Percentiles rank a stretch among this genome's conserved stretches.
These are phyloP conservation scores for Aspergillus sp. DNA, from an alignment of 2,329 filamentous ascomycete species.

Conservation along the genomic window DNA sequence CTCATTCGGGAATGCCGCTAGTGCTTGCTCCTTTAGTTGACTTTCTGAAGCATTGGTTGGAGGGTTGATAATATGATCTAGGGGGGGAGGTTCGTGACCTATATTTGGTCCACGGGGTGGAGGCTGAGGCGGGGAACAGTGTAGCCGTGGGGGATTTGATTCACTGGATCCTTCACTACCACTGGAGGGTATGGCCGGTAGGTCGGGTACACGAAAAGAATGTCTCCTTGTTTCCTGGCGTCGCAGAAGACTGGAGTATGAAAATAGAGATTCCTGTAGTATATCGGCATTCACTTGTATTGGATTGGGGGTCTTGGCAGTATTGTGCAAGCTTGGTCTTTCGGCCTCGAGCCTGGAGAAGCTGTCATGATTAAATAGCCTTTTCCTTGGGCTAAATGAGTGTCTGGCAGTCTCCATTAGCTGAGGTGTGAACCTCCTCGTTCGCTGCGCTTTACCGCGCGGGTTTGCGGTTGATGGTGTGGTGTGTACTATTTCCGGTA, in stretches of 20 bases:
- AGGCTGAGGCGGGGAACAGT: slow-evolving; percentile 32
- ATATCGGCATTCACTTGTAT: neutral
- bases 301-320: slow-evolving; percentile 3
- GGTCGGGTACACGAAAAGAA: slow-evolving; percentile 61
- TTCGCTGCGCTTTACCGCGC: neutral
- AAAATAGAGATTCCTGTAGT: slow-evolving; percentile 43
- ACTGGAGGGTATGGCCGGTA: slow-evolving; percentile 63
- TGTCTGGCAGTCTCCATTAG: slow-evolving; percentile 34
- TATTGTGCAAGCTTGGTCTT: neutral
- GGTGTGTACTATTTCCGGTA: neutral
- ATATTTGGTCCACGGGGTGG: slow-evolving; percentile 37
- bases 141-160: slow-evolving; percentile 47
- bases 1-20: slow-evolving; percentile 52
- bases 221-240: slow-evolving; percentile 45
- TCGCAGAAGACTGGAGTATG: slow-evolving; percentile 42
- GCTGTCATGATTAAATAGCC: slow-evolving; percentile 37
- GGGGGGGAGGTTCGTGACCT: slow-evolving; percentile 73
- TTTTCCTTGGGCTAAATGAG: slow-evolving; percentile 26
- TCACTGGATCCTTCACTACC: slow-evolving; percentile 50
- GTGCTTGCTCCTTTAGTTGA: slow-evolving; percentile 67
- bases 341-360: neutral
- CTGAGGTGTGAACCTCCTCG: slow-evolving; percentile 32
- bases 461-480: neutral
- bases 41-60: slow-evolving; percentile 78
- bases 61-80: slow-evolving; percentile 74